Conservation (phyloP, 176 grass and related monocot genomes). For the Triticum dicoccoides region DNA sequence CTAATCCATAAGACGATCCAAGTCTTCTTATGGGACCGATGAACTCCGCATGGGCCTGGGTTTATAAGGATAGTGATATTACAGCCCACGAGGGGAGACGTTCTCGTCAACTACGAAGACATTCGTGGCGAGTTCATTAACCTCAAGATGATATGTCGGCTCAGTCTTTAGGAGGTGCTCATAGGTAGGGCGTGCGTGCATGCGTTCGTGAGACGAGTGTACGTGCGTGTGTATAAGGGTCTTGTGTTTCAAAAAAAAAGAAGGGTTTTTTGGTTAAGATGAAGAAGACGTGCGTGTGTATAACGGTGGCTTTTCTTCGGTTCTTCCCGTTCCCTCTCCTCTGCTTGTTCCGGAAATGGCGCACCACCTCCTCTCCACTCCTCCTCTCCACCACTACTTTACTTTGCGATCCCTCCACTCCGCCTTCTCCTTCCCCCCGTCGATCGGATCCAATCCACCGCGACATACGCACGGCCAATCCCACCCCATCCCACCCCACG, state of each 20-base stretch:
- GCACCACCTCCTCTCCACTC: slow-evolving; percentile 61
- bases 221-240: too few relatives aligned
- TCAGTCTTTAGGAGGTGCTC: too few relatives aligned
- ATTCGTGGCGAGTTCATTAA: too few relatives aligned
- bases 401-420: slow-evolving; percentile 19
- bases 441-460: slow-evolving; percentile 17
- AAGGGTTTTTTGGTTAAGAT: neutral
- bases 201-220: too few relatives aligned
- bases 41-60: too few relatives aligned
- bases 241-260: neutral
- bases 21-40: too few relatives aligned
- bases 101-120: too few relatives aligned
- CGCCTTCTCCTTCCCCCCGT: neutral
- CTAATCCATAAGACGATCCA: too few relatives aligned
- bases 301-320: neutral
- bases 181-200: too few relatives aligned
- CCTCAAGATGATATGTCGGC: too few relatives aligned
- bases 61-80: too few relatives aligned
- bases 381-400: slow-evolving; percentile 31
- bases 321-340: neutral
- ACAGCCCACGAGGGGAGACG: too few relatives aligned
- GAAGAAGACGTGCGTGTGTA: slow-evolving; percentile 15
- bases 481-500: neutral
- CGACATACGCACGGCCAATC: slow-evolving; percentile 1
- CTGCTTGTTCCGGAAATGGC: slow-evolving; percentile 41